These are phyloP conservation scores for Mortierella sp. DNA, from an alignment of 371 early-diverging fungal species.

Conservation along the genomic window DNA sequence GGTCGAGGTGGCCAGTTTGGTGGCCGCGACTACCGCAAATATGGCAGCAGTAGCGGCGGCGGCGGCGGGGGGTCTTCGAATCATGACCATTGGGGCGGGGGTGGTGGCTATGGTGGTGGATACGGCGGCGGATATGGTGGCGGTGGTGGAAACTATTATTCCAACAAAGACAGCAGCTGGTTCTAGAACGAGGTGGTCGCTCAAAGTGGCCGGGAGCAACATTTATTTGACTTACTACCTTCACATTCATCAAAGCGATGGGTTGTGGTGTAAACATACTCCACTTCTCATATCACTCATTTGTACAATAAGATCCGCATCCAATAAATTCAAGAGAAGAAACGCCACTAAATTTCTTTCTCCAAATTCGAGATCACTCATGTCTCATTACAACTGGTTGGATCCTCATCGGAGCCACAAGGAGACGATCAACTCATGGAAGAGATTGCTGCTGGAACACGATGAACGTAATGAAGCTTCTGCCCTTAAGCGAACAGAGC, in stretches of 20 bases:
- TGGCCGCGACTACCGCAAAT: constrained; percentile 56
- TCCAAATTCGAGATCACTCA: neutral
- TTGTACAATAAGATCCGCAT: too few species aligned
- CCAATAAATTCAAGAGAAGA: too few species aligned
- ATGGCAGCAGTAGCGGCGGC: constrained; percentile 53
- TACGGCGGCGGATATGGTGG: constrained; percentile 16
- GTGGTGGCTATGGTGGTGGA: constrained; percentile 45
- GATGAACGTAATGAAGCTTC: constrained; percentile 1
- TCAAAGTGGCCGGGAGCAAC: neutral
- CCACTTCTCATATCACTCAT: too few species aligned
- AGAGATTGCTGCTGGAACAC: constrained; percentile 7
- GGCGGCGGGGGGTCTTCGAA: constrained; percentile 38
- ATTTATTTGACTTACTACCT: neutral
- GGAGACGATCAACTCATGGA: constrained; percentile 25
- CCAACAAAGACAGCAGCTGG: constrained; percentile 32
- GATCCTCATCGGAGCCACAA: constrained; percentile 17
- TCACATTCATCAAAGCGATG: too few species aligned
- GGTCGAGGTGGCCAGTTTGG: constrained; percentile 48
- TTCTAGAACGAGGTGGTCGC: neutral
- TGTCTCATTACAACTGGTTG: constrained; percentile 6
- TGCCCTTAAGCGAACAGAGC: neutral
- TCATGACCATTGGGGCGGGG: constrained; percentile 26
- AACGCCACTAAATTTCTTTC: too few species aligned
- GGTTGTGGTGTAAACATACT: too few species aligned
- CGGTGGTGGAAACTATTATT: constrained; percentile 15